These are phyloP conservation scores for Raphanus hybrid DNA, from an alignment of 441 rosid genomes.

Conservation along the genomic window DNA sequence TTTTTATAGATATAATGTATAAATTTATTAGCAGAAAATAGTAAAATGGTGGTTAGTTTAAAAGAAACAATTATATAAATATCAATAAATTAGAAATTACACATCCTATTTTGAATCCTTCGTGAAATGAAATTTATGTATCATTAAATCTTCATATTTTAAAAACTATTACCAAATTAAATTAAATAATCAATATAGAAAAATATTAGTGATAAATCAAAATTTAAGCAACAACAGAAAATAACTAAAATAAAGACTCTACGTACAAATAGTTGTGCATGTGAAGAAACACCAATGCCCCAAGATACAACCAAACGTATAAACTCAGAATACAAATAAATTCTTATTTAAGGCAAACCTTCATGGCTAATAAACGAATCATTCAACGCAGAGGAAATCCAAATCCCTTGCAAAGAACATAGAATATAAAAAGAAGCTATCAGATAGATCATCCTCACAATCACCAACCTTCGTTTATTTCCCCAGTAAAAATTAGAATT, in stretches of 20 bases:
- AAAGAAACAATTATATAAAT: background rate
- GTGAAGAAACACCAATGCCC: constrained; percentile 37
- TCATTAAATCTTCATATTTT: background rate
- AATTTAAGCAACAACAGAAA: background rate
- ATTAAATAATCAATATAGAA: background rate
- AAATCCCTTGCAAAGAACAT: constrained; percentile 28
- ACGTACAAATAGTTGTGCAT: constrained; percentile 25
- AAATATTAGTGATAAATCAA: background rate
- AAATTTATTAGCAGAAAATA: background rate
- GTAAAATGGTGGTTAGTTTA: background rate
- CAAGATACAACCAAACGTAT: constrained; percentile 29
- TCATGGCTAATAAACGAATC: constrained; percentile 42
- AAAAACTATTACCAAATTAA: background rate
- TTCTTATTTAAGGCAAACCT: constrained; percentile 23
- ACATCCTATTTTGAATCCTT: background rate
- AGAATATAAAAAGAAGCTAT: constrained; percentile 19
- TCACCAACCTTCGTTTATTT: constrained; percentile 17
- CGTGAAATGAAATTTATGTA: background rate
- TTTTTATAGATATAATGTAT: background rate
- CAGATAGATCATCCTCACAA: constrained; percentile 21
- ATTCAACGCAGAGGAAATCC: constrained; percentile 43
- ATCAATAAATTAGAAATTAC: background rate
- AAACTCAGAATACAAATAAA: background rate
- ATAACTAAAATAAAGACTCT: background rate
- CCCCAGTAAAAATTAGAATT: background rate